These are phyloP conservation scores for Teratosphaeriaceae sp. DNA, from an alignment of 2,329 filamentous ascomycete genomes.

Conservation along the genomic window DNA sequence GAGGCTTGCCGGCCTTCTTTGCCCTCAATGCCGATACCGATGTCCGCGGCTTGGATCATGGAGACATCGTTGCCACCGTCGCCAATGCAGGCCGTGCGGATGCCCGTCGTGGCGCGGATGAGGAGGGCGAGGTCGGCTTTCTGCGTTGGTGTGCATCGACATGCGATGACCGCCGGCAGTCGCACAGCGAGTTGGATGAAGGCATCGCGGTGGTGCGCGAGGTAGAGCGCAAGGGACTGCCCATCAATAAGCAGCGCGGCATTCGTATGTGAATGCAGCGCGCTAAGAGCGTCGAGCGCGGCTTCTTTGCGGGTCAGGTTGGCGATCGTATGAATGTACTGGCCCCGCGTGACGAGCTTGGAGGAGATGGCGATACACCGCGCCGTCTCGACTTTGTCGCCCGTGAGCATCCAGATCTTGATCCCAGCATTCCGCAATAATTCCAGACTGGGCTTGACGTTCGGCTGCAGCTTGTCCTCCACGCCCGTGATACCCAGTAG, in stretches of 20 bases:
- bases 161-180: slow-evolving; percentile 88
- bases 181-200: slow-evolving; percentile 86
- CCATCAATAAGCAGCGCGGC: slow-evolving; percentile 89
- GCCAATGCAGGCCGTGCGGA: slow-evolving; percentile 94
- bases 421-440: slow-evolving; percentile 93
- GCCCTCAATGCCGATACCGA: slow-evolving; percentile 94
- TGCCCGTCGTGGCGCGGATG: slow-evolving; percentile 86
- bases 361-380: slow-evolving; percentile 93
- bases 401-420: slow-evolving; percentile 99
- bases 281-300: slow-evolving; percentile 82
- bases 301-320: slow-evolving; percentile 58
- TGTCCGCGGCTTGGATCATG: slow-evolving; percentile 98
- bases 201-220: slow-evolving; percentile 72
- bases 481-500: slow-evolving; percentile 96
- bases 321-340: slow-evolving; percentile 90
- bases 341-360: slow-evolving; percentile 85
- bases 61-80: slow-evolving; percentile 97
- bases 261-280: slow-evolving; percentile 74
- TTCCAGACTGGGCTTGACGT: slow-evolving; percentile 93
- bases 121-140: slow-evolving; percentile 90
- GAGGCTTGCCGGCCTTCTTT: slow-evolving; percentile 96
- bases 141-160: slow-evolving; percentile 92
- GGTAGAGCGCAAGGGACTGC: slow-evolving; percentile 76
- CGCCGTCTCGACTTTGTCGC: slow-evolving; percentile 96
- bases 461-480: slow-evolving; percentile 90